Evolutionary conservation across 345 rosid species (phyloP).

Genomic region (Dovyalis caffra): DNA sequence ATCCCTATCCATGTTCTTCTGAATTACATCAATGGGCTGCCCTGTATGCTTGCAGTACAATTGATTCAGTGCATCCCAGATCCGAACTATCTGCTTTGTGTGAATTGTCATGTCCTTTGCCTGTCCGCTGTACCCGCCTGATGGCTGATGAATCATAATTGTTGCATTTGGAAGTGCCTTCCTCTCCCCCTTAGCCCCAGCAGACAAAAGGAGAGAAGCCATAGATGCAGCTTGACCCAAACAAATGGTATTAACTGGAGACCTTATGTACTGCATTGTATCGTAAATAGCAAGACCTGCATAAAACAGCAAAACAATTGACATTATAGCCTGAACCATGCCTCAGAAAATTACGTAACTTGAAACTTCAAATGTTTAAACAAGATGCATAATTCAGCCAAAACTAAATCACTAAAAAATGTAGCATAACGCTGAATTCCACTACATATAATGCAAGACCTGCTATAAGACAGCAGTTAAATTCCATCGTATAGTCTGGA

Average conservation of each 20-base stretch:
- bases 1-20: constrained; percentile 95
- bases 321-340: neutral
- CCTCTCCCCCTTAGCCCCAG: constrained; percentile 91
- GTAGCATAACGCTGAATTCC: neutral
- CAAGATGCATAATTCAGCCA: neutral
- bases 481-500: neutral
- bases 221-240: constrained; percentile 99
- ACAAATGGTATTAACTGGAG: constrained; percentile 87
- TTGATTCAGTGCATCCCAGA: constrained; percentile 83
- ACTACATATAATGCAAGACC: neutral
- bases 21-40: constrained; percentile 65
- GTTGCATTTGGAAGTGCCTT: constrained; percentile 90
- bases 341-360: neutral
- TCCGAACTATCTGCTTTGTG: constrained; percentile 87
- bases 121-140: constrained; percentile 97
- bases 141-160: constrained; percentile 96
- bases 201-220: constrained; percentile 96
- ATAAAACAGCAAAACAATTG: neutral
- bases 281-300: constrained; percentile 96
- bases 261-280: constrained; percentile 92
- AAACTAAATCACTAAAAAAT: neutral
- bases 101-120: constrained; percentile 93
- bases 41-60: constrained; percentile 79
- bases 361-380: neutral
- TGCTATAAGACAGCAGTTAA: neutral